These are phyloP conservation scores for Ceratopteris richardii DNA, from an alignment of 75 land plant species.

Conservation along the genomic window DNA sequence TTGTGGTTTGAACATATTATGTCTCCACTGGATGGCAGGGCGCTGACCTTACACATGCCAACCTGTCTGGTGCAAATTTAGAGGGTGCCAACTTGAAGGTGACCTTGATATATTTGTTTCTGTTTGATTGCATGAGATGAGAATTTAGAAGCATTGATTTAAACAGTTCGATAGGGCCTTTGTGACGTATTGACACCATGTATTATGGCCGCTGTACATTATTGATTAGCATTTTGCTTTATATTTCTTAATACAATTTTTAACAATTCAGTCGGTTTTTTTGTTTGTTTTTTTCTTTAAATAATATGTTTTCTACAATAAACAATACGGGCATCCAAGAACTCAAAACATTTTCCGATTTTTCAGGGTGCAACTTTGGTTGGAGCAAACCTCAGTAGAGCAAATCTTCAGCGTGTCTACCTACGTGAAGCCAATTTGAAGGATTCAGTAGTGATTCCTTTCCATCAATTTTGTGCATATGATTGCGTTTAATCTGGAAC, in stretches of 20 bases:
- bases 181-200: no score
- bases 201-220: no score
- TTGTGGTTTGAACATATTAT: background rate
- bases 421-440: constrained; percentile 64
- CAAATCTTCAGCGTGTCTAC: constrained; percentile 86
- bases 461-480: background rate
- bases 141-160: no score
- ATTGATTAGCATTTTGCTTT: no score
- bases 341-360: no score
- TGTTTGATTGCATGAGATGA: background rate
- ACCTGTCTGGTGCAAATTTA: constrained; percentile 75
- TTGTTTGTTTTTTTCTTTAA: no score
- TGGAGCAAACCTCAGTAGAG: constrained; percentile 59
- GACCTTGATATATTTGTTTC: constrained; percentile 6
- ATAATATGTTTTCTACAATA: no score
- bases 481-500: background rate
- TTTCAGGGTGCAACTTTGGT: constrained; percentile 62
- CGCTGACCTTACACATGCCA: constrained; percentile 88
- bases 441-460: constrained; percentile 41
- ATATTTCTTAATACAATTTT: no score
- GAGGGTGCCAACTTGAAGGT: constrained; percentile 95
- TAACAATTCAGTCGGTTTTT: no score
- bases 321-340: no score
- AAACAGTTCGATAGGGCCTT: no score
- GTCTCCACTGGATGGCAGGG: constrained; percentile 21